Evolutionary conservation across 2,329 filamentous ascomycete genomes (phyloP), one percentile per base, ranked within the genome.

Genomic region (Grosmannia penicillata): DNA sequence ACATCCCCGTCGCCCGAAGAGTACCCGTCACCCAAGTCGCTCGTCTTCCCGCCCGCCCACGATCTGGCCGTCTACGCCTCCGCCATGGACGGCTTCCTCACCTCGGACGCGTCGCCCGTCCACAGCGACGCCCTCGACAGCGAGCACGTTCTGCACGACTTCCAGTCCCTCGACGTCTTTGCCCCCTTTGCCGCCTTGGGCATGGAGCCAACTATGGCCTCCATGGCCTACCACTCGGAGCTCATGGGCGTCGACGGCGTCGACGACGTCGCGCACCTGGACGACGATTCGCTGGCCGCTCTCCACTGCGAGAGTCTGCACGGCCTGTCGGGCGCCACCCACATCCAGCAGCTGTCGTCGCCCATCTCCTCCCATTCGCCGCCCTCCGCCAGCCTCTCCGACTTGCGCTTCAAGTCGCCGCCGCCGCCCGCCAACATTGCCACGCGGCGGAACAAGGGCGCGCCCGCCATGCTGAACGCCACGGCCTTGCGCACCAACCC

Each of bases 381-480:
- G 4, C 46, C 49, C 13, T 45, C 46, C 2, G 43, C 45, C 14
- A 46, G n/a, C n/a, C n/a, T 56, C 6, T 48, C 50, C 3, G 56
- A 59, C 33, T 51, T 60, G 30, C 55, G 53, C 22, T 56, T 70
- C 48, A 65, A 60, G 47, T 70, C 68, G 1, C 62, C 68, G 0
- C 62, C 66, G 10, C 60, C 61, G 9, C 60, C 63, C 0, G 58
- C 68, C 39, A 70, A 73, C 46, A 68, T 74, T 43, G 70, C 69
- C 14, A 63, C 62, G 15, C 62, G 71, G 33, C 62, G 71, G 37
- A 67, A 66, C 44, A 60, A 59, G 39, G 64, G 68, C 37, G 61
- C 60, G 4, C 63, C 65, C 1, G 59, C 68, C 22, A 61, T 65
- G 23, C 56, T 72, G n/a, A 60, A 63, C 22, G 58, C 67, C 29